Conservation (phyloP, 495 filamentous ascomycete genomes). For the Bacidia gigantensis region DNA sequence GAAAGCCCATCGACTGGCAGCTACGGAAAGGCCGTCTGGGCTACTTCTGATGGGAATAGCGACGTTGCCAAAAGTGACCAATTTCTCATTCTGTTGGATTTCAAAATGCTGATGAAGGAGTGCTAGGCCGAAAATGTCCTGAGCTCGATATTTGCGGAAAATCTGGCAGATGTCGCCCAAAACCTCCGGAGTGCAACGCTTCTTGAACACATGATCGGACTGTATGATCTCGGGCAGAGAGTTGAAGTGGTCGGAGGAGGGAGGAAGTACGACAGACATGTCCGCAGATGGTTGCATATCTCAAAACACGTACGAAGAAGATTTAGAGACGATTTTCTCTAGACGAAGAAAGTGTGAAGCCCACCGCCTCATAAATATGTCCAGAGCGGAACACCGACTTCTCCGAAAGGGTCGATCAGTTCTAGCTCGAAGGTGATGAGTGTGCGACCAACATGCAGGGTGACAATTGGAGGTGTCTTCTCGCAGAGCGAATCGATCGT, state of each 20-base stretch:
- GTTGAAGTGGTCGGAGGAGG: not conserved
- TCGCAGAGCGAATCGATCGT: not conserved
- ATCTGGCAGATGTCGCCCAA: not conserved
- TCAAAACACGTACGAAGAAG: not conserved
- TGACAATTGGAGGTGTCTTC: not conserved
- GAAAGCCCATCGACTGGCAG: too few species aligned
- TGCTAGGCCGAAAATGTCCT: too few species aligned
- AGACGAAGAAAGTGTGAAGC: not conserved
- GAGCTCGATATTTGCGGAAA: constrained; percentile 14
- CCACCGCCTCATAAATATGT: not conserved
- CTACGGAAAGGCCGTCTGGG: too few species aligned
- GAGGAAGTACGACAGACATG: constrained; percentile 4
- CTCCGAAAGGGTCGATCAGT: not conserved
- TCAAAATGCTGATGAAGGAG: too few species aligned
- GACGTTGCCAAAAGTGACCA: too few species aligned
- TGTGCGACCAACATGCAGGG: not conserved
- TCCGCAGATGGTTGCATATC: not conserved
- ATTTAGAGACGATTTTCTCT: not conserved
- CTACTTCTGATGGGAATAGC: too few species aligned
- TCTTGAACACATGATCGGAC: not conserved
- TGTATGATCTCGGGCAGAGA: not conserved
- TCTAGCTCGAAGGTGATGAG: not conserved
- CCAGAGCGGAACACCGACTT: not conserved
- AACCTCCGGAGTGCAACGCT: not conserved
- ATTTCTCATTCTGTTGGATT: too few species aligned